Base-by-base conservation (phyloP, 208 protist genomes). In the Trypanosoma grayi region DNA sequence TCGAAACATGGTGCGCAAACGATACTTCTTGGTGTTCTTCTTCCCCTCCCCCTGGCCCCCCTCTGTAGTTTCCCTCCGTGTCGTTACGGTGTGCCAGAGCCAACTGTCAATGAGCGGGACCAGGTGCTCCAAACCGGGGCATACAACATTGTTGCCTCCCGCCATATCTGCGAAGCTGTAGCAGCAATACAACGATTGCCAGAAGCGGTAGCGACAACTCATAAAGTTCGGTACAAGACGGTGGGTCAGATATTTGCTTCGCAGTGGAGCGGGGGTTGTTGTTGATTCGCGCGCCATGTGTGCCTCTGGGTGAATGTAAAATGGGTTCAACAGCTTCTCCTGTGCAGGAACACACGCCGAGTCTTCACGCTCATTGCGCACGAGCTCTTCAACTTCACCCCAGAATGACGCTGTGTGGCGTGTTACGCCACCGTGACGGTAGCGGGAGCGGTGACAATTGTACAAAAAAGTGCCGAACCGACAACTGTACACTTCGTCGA, bases 391-490 rank as follows among this genome's bases (percentile, higher is more conserved):
- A 1, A 68, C 39, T 47, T 57, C 62, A 25, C 62, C 48, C 62
- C 62, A 68, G 2, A 68, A 47, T 1, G 62, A 68, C 9, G 40
- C 40, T 7, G 62, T 68, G 20, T n/a, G 39, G 41, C 14, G 24
- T 8, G 22, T 33, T 8, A 46, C 16, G 18, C 62, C 48, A 18
- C 45, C 45, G 36, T 18, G 24, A 11, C 39, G 8, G 16, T 50
- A 47, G 14, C 62, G 47, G 30, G 24, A 8, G 8, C 62, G 62
- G 24, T 68, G 61, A 28, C 33, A 52, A 62, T 75, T 67, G 41
- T 40, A 33, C 9, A 65, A 20, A 53, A 75, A 75, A 22, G 63
- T 75, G 16, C 68, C 68, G 47, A 75, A 75, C 14, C 52, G 51
- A 24, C 64, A 58, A 25, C 40, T 58, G 64, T 70, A 58, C n/a